Evolutionary conservation across 768 basidiomycete species (phyloP), one percentile per base, ranked within the genome.

Genomic region (Strobilomyces confusus): DNA sequence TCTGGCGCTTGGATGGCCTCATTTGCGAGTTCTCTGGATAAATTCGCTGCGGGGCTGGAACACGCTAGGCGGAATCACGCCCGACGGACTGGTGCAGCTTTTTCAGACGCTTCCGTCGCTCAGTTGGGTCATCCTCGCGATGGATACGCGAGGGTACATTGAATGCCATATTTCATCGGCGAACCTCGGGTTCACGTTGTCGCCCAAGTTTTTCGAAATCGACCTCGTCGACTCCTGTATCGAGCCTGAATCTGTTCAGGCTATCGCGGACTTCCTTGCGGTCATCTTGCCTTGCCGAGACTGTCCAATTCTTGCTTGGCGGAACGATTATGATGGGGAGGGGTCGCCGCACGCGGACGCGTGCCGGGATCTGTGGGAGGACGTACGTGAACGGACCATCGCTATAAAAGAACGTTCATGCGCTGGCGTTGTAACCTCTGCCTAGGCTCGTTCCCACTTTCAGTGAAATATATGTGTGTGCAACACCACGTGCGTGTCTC

Each of bases 401-500:
- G n/a, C n/a, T n/a, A n/a, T n/a, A n/a, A n/a, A n/a, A n/a, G n/a
- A n/a, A n/a, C n/a, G n/a, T n/a, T n/a, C n/a, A n/a, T n/a, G n/a
- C n/a, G n/a, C n/a, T n/a, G n/a, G n/a, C n/a, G n/a, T n/a, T n/a
- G n/a, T n/a, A n/a, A n/a, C n/a, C n/a, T n/a, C n/a, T n/a, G n/a
- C n/a, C n/a, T n/a, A n/a, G n/a, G n/a, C n/a, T n/a, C n/a, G n/a
- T n/a, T n/a, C n/a, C n/a, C n/a, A n/a, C n/a, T n/a, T n/a, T n/a
- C n/a, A n/a, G n/a, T n/a, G n/a, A n/a, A n/a, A n/a, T n/a, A n/a
- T n/a, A n/a, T n/a, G n/a, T n/a, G n/a, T n/a, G n/a, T n/a, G n/a
- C n/a, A n/a, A n/a, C n/a, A 48, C n/a, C 25, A 23, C 15, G 17
- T 65, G 60, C 56, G 42, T 17, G 44, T 62, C 58, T 38, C 54